Evolutionary conservation across 2,329 filamentous ascomycete species (phyloP).

Genomic region (Trichoderma guizhouense): DNA sequence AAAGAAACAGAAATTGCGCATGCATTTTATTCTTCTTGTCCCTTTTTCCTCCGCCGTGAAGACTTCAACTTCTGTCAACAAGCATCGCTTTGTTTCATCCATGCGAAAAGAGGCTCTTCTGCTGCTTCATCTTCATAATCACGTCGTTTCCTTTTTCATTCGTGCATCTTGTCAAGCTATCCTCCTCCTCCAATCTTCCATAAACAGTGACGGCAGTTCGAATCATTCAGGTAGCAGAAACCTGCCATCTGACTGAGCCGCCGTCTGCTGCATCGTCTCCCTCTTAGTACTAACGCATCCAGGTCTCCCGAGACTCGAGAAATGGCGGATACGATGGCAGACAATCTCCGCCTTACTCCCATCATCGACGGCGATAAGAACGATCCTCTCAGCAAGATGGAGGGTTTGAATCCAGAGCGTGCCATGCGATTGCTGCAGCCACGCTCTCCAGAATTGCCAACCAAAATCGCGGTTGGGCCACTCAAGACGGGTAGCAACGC

Average conservation of each 20-base stretch:
- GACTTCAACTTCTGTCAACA: neutral
- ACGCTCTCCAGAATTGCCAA: constrained; percentile 7
- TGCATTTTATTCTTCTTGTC: neutral
- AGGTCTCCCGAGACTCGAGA: neutral
- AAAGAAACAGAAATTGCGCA: neutral
- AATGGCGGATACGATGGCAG: neutral
- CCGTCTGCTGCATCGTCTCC: neutral
- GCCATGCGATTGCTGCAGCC: constrained; percentile 24
- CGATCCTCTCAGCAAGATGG: neutral
- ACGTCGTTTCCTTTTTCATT: fast-evolving
- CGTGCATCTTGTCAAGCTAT: neutral
- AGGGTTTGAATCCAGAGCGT: constrained; percentile 30
- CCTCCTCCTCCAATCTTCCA: neutral
- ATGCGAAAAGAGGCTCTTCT: neutral
- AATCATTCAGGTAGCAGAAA: neutral
- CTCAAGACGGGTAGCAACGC: constrained; percentile 8
- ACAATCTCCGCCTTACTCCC: neutral
- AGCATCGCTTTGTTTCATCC: neutral
- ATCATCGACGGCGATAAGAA: neutral
- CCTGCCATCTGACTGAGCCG: neutral
- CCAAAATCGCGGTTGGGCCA: neutral
- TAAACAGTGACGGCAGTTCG: no score
- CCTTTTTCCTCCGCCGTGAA: neutral
- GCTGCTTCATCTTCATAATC: no score
- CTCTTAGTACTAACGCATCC: neutral